These are phyloP conservation scores for Zea luxurians DNA, from an alignment of 176 grass and related monocot genomes.

Conservation along the genomic window DNA sequence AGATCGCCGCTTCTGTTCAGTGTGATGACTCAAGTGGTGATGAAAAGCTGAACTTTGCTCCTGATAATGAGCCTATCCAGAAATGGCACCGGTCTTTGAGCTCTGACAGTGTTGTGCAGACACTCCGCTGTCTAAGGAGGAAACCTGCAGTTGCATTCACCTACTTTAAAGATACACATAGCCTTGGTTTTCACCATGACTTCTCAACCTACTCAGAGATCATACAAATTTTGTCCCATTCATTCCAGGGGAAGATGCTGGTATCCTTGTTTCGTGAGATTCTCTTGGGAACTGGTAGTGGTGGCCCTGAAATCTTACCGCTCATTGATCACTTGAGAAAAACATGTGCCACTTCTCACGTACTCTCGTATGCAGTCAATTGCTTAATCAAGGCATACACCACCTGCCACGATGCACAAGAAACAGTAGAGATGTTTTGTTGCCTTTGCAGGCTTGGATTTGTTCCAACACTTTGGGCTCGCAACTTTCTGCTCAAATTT, in stretches of 20 bases:
- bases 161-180: slow-evolving; percentile 60
- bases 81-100: neutral
- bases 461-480: slow-evolving; percentile 47
- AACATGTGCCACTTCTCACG: neutral
- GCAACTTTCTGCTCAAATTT: slow-evolving; percentile 57
- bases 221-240: slow-evolving; percentile 42
- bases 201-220: slow-evolving; percentile 54
- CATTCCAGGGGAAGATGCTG: slow-evolving; percentile 41
- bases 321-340: slow-evolving; percentile 48
- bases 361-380: slow-evolving; percentile 43
- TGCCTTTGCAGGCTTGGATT: slow-evolving; percentile 48
- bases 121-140: slow-evolving; percentile 41
- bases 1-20: slow-evolving; percentile 9
- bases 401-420: slow-evolving; percentile 29
- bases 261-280: slow-evolving; percentile 54
- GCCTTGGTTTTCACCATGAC: slow-evolving; percentile 62
- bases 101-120: slow-evolving; percentile 45
- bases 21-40: slow-evolving; percentile 49
- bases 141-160: slow-evolving; percentile 48
- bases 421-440: slow-evolving; percentile 41
- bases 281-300: slow-evolving; percentile 12
- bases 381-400: slow-evolving; percentile 57
- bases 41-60: slow-evolving; percentile 36
- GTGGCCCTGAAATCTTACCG: slow-evolving; percentile 34
- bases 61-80: neutral